A percentile compares a stretch with the other conserved stretches of the same genome.
Evolutionary conservation across 768 basidiomycete species (phyloP).

Genomic region (Trametes coccinea): DNA sequence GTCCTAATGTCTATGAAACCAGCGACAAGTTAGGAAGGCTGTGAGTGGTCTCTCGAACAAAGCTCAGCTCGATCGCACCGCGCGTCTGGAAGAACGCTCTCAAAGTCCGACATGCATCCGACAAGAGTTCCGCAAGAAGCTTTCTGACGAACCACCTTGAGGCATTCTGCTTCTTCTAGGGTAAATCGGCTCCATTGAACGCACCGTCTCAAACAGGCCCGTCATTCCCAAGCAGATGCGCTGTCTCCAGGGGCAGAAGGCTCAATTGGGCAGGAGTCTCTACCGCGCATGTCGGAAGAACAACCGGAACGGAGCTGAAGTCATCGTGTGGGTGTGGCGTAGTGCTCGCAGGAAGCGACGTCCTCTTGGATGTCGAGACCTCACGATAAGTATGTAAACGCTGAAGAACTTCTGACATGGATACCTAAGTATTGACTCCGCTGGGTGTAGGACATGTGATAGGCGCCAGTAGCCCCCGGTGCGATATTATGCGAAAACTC

Average conservation of each 20-base stretch:
- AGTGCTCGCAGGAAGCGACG: no score
- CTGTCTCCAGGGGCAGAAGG: constrained; percentile 9
- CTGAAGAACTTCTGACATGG: neutral
- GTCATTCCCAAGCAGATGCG: constrained; percentile 7
- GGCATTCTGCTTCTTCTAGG: constrained; percentile 6
- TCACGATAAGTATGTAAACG: neutral
- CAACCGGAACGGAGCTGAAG: no score
- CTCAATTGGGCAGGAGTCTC: neutral
- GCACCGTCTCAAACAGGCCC: neutral
- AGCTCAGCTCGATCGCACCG: neutral
- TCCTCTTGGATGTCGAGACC: no score
- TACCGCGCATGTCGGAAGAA: no score
- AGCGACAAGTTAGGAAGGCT: neutral
- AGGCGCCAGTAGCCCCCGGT: no score
- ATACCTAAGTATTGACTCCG: no score
- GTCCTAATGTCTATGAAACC: neutral
- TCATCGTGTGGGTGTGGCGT: no score
- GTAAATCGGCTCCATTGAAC: constrained; percentile 10
- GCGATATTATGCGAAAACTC: no score
- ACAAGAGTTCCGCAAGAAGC: constrained; percentile 3
- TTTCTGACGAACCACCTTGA: constrained; percentile 10
- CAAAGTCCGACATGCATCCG: constrained; percentile 15
- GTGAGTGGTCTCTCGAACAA: neutral
- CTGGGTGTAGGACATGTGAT: no score
- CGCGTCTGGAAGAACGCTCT: neutral